phyloP scores from a whole-genome alignment of 176 grass and related monocot genomes.

The Aegilops speltoides region DNA sequence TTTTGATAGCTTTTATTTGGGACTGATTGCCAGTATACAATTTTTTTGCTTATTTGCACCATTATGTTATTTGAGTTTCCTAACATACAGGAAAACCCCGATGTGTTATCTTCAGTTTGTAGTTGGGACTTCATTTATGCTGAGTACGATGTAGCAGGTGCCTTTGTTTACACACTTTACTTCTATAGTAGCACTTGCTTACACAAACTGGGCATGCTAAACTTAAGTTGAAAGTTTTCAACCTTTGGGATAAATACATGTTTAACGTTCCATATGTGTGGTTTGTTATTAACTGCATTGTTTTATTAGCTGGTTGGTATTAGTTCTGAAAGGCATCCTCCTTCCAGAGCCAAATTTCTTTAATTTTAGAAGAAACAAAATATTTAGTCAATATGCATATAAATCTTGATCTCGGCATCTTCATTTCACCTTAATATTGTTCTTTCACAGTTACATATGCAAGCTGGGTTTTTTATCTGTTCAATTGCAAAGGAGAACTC shows the following conservation, averaged over 20 bases:
- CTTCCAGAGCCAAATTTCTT: not conserved
- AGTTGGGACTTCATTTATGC: slow-evolving; percentile 99
- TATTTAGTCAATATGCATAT: not conserved
- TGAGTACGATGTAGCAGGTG: slow-evolving; percentile 83
- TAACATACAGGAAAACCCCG: not conserved
- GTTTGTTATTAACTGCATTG: not conserved
- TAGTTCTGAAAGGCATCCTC: not conserved
- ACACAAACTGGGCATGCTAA: not conserved
- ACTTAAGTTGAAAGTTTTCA: not conserved
- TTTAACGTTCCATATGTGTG: not conserved
- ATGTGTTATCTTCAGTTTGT: slow-evolving; percentile 4
- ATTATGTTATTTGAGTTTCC: not conserved
- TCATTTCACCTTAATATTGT: not conserved
- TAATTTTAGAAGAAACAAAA: not conserved
- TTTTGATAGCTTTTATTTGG: too few species aligned
- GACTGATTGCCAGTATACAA: not conserved
- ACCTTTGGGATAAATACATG: not conserved
- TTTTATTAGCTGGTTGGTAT: not conserved
- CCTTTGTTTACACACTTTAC: not conserved
- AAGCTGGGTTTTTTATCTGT: not conserved
- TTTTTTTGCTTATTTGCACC: too few species aligned
- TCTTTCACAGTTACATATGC: not conserved
- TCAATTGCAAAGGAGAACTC: slow-evolving; percentile 95
- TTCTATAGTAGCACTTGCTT: not conserved
- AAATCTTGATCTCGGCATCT: not conserved